phyloP scores from a whole-genome alignment of 495 filamentous ascomycete genomes.

The Haplographium delicatum region DNA sequence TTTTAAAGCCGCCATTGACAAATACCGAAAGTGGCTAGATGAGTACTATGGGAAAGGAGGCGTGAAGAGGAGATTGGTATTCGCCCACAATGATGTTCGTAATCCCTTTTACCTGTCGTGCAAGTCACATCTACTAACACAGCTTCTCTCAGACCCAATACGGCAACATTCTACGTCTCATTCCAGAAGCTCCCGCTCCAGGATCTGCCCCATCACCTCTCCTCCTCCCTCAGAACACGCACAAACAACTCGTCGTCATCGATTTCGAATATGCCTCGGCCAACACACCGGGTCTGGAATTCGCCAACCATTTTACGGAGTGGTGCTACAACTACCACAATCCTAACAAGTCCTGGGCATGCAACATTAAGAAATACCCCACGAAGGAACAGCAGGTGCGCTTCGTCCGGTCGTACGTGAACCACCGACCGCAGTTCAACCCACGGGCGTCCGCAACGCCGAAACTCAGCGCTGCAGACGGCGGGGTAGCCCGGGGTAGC shows the following conservation, averaged over 20 bases:
- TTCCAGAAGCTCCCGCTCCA: conserved; percentile 42
- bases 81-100: conserved; percentile 95
- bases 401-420: conserved; percentile 83
- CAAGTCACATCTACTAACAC: conserved; percentile 19
- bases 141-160: conserved; percentile 73
- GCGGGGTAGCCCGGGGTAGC: conserved; percentile 13
- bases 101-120: background rate
- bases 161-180: conserved; percentile 90
- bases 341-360: conserved; percentile 52
- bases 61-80: conserved; percentile 73
- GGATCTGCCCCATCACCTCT: conserved; percentile 72
- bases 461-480: conserved; percentile 35
- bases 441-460: conserved; percentile 49
- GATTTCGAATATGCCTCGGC: conserved; percentile 98
- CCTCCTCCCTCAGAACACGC: conserved; percentile 59
- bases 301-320: conserved; percentile 97
- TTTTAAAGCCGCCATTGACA: conserved; percentile 71
- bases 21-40: conserved; percentile 69
- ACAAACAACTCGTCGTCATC: conserved; percentile 94
- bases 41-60: conserved; percentile 60
- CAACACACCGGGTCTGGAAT: conserved; percentile 82
- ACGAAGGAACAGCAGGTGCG: conserved; percentile 72
- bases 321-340: conserved; percentile 99
- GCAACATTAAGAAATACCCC: conserved; percentile 67
- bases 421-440: conserved; percentile 60